phyloP scores from a whole-genome alignment of 306 rosid genomes.

The Amphicarpaea edgeworthii region DNA sequence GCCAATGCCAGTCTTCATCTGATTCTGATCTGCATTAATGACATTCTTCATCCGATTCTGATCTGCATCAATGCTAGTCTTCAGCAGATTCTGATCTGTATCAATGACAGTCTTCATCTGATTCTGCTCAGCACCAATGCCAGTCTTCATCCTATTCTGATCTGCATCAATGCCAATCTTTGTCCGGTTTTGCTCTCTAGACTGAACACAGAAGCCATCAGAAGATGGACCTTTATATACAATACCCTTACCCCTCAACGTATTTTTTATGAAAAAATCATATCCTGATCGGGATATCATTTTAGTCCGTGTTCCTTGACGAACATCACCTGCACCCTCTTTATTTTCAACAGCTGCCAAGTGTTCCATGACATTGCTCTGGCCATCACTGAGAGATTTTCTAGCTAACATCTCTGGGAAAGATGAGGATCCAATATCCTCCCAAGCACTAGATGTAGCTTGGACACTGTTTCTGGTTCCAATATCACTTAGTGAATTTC shows the following conservation, averaged over 20 bases:
- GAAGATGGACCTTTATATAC: conserved; percentile 60
- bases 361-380: conserved; percentile 60
- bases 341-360: conserved; percentile 55
- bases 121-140: conserved; percentile 42
- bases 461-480: conserved; percentile 57
- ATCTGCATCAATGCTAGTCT: conserved; percentile 23
- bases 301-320: conserved; percentile 75
- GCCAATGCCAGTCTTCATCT: conserved; percentile 17
- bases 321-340: conserved; percentile 55
- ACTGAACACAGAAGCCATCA: conserved; percentile 50
- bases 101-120: conserved; percentile 45
- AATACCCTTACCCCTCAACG: conserved; percentile 86
- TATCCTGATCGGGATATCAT: conserved; percentile 87
- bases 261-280: conserved; percentile 76
- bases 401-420: conserved; percentile 59
- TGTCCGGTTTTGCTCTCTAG: conserved; percentile 53
- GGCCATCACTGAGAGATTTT: conserved; percentile 58
- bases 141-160: conserved; percentile 37
- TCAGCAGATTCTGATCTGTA: conserved; percentile 47
- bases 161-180: conserved; percentile 50
- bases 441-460: conserved; percentile 56
- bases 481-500: conserved; percentile 55
- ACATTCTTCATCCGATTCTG: not conserved
- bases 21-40: conserved; percentile 11
- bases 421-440: conserved; percentile 59